Evolutionary conservation across 352 stramenopile species (phyloP), one percentile per base, ranked within the genome.

Genomic region (Phytophthora colocasiae): DNA sequence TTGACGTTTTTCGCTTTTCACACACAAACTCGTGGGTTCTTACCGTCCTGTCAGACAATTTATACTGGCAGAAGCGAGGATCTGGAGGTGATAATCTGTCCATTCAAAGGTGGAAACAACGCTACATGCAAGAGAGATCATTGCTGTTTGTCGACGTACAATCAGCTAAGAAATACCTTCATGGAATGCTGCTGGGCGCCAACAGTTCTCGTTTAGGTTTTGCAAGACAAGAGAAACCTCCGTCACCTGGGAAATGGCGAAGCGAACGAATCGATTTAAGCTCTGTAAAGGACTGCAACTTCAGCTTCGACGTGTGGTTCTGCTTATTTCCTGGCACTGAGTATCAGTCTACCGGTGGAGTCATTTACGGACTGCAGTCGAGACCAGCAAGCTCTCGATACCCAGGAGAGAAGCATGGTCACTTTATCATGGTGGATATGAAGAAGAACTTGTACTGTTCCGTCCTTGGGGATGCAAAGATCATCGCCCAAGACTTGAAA

Each of bases 251-350:
- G 39, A 43, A 48, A 14, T 68, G 58, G 49, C 44, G 51, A 29
- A 45, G 60, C 1, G 29, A 39, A 22, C 26, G 19, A 22, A 40
- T 57, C 6, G 43, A 62, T 29, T 34, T 68, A 15, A 2, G 34
- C 15, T 11, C 26, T 10, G 26, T 44, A 9, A 48, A 62, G 17
- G 11, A 38, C 15, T 9, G 10, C 15, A 53, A 44, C 22, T 50
- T 75, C 39, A 75, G 66, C 61, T 54, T 70, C 19, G 66, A 75
- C 50, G 32, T 69, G 6, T 75, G 66, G 66, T 66, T 75, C 45
- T 71, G 60, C n/a, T 15, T 71, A 9, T 48, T 75, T 36, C 61
- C 66, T 29, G 58, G 29, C 7, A 61, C 38, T 0, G 22, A 6
- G 9, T 41, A 48, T 5, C 36, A 60, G 12, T 36, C 40, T 40